Base-by-base conservation (phyloP, 257 asterid species). In the Linaria vulgaris region DNA sequence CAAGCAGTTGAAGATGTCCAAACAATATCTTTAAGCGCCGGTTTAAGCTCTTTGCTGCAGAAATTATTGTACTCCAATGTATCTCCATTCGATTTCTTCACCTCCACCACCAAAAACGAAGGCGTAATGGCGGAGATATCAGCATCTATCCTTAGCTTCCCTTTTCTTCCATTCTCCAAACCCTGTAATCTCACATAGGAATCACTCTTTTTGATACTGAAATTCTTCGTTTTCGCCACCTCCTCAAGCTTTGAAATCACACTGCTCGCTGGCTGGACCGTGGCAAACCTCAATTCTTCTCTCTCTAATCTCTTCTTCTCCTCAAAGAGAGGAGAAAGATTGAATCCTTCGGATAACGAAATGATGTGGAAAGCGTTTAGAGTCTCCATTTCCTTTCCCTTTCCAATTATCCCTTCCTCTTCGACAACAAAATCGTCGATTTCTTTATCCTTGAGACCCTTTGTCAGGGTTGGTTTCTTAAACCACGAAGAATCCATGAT, bases 161-260 rank as follows among this genome's bases (percentile, higher is more conserved):
- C 96, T 54, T 86, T 88, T 49, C 96, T 83, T 47, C 96, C 96
- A 39, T 62, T 66, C 69, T 75, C 84, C 45, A 21, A 54, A 16
- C 88, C 82, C 66, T 83, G 85, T 68, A 88, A 67, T 64, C 91
- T 64, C n/a, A 88, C 94, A 49, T 74, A 69, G 6, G 85, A 83
- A 25, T 82, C 80, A 19, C 91, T 80, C 82, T 82, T 88, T 76
- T 78, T 88, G 14, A 88, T 44, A 15, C 76, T 84, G 77, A 87
- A 87, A 43, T 87, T 82, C 75, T 54, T 68, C 21, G 76, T 75
- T 24, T 77, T 84, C 6, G 85, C 95, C 46, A 87, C 80, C 50
- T 85, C 94, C 59, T 84, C 95, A 0, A 84, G 82, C 79, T 45
- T 85, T 4, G 90, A 85, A 9, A 87, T 87, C 82, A 87, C 88